Conservation (phyloP, 2,329 filamentous ascomycete genomes). For the Colletotrichum sp. region DNA sequence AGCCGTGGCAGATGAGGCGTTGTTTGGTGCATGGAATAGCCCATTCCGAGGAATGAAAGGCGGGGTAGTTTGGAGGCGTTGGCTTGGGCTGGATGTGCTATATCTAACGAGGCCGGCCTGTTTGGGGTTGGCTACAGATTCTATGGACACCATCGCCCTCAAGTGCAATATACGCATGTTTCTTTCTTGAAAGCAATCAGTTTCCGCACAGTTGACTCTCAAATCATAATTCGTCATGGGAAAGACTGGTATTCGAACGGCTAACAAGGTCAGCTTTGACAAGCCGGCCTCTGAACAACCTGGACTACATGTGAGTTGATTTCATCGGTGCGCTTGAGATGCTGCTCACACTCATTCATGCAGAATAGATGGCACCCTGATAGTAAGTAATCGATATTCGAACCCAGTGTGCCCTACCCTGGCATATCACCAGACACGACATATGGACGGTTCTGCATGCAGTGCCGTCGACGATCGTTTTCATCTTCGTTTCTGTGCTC, state of each 20-base stretch:
- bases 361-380: slow-evolving; percentile 95
- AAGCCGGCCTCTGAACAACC: slow-evolving; percentile 74
- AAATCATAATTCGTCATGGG: slow-evolving; percentile 53
- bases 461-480: not conserved
- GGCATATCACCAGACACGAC: not conserved
- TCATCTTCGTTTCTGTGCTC: not conserved
- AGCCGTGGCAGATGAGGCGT: not conserved
- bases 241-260: slow-evolving; percentile 64
- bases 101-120: not conserved
- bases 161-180: not conserved
- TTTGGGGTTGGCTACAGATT: not conserved
- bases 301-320: slow-evolving; percentile 68
- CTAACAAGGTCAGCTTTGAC: slow-evolving; percentile 74
- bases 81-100: not conserved
- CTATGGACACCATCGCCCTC: not conserved
- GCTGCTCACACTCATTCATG: not conserved
- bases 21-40: not conserved
- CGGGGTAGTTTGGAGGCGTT: slow-evolving; percentile 14
- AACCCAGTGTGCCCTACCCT: not conserved
- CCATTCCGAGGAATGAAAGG: slow-evolving; percentile 1
- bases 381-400: slow-evolving; percentile 53
- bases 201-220: not conserved
- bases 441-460: not conserved
- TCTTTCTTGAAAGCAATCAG: not conserved
- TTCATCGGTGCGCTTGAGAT: not conserved